Evolutionary conservation across 768 basidiomycete genomes (phyloP).

Genomic region (Russula foetens): DNA sequence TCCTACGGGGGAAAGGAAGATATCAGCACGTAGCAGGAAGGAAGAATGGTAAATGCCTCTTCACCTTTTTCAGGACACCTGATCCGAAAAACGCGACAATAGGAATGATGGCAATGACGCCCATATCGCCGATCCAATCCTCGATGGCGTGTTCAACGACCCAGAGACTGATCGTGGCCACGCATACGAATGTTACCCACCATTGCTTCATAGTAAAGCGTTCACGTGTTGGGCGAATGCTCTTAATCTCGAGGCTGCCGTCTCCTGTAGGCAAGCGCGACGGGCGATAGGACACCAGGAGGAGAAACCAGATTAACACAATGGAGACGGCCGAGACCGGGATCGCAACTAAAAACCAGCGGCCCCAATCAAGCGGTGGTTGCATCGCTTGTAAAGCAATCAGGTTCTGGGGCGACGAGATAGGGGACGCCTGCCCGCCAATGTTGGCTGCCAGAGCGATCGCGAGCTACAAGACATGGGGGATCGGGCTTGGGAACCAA

Average conservation of each 20-base stretch:
- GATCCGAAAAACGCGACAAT: constrained; percentile 92
- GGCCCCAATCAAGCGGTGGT: constrained; percentile 74
- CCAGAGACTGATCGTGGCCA: constrained; percentile 85
- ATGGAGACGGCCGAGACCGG: constrained; percentile 87
- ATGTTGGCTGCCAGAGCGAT: constrained; percentile 99
- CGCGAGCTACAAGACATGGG: constrained; percentile 51
- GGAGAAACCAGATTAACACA: constrained; percentile 83
- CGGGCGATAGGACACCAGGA: constrained; percentile 76
- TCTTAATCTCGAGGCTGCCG: constrained; percentile 73
- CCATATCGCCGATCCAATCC: constrained; percentile 85
- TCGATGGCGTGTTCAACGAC: constrained; percentile 79
- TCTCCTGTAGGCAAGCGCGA: constrained; percentile 63
- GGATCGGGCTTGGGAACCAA: neutral
- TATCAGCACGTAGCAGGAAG: neutral
- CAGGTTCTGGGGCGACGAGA: constrained; percentile 96
- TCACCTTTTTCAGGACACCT: constrained; percentile 86
- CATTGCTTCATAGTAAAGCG: constrained; percentile 78
- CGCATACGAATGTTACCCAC: constrained; percentile 78
- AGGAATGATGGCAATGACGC: constrained; percentile 90
- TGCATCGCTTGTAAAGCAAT: constrained; percentile 89
- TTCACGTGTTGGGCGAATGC: constrained; percentile 79
- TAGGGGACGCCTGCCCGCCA: constrained; percentile 94
- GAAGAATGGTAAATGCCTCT: neutral
- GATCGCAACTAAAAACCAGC: constrained; percentile 91
- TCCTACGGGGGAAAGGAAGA: constrained; percentile 44